Evolutionary conservation across 257 asterid genomes (phyloP).

Genomic region (Eustoma russellianum): DNA sequence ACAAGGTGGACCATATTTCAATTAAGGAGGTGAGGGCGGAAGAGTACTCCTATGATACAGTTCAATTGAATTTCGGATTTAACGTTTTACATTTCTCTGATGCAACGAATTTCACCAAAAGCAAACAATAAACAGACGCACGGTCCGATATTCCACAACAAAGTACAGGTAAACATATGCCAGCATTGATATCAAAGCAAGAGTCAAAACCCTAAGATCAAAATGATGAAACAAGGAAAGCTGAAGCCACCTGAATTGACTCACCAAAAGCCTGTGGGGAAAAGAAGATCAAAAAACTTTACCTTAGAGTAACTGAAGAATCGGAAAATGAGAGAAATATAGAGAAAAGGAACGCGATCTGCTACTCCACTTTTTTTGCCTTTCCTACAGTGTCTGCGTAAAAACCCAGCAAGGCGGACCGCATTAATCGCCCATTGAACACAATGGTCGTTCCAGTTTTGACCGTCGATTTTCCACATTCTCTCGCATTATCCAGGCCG

Average conservation of each 20-base stretch:
- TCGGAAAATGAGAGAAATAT: slow-evolving; percentile 7
- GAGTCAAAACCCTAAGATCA: neutral
- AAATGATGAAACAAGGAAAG: neutral
- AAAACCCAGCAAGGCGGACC: neutral
- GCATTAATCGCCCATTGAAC: slow-evolving; percentile 20
- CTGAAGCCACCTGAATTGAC: slow-evolving; percentile 7
- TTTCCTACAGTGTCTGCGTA: slow-evolving; percentile 1
- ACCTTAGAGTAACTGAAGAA: slow-evolving; percentile 17
- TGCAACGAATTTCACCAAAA: neutral
- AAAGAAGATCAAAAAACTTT: neutral
- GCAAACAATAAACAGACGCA: neutral
- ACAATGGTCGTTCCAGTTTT: slow-evolving; percentile 11
- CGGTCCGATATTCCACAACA: neutral
- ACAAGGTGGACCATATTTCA: no score
- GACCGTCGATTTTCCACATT: slow-evolving; percentile 37
- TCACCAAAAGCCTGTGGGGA: neutral
- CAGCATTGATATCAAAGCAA: neutral
- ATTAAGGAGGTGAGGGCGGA: no score
- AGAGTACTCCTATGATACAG: neutral
- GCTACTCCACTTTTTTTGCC: neutral
- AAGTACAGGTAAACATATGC: neutral
- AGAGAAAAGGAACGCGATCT: slow-evolving; percentile 7
- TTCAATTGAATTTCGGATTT: neutral
- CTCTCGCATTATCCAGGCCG: slow-evolving; percentile 25
- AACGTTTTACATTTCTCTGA: neutral